Evolutionary conservation across 768 basidiomycete species (phyloP), one percentile per base, ranked within the genome.

Genomic region (Boletus subcaerulescens): DNA sequence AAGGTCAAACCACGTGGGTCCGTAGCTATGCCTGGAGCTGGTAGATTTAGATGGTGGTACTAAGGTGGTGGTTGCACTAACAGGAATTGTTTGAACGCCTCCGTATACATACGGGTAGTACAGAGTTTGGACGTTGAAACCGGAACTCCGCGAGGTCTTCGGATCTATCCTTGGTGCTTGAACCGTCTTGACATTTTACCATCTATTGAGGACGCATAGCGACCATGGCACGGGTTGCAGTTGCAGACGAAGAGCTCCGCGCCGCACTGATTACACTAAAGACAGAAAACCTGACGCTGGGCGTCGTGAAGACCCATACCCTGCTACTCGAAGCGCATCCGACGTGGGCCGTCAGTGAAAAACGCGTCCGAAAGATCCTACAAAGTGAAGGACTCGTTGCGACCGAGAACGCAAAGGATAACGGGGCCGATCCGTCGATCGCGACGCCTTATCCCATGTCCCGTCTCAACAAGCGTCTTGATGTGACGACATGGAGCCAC

Each of bases 291-390:
- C 86, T 90, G 0, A 69, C 76, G 0, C 76, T 89, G 18, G 93
- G 92, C 3, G 82, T 90, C 40, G 64, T 77, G 17, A 94, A 91
- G 71, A 76, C 91, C 4, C 86, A 90, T 52, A 73, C 79, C 3
- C 76, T 82, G 7, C 72, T 94, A 10, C 78, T 87, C 13, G 68
- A 76, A 13, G 71, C 74, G 11, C 72, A 89, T 60, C 81, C 88
- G 3, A 75, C 79, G 22, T 94, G 91, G 90, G 68, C 78, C 0
- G 89, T 93, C 59, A 90, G 89, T 67, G 93, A 94, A 70, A 93
- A 92, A 64, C 81, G 93, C 22, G 79, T 87, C 5, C 74, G 85
- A 45, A 93, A 89, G 68, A 72, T 89, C 45, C 72, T 93, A 2
- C 85, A 88, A 58, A 73, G 65, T 18, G 79, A 82, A 55, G 83